These are phyloP conservation scores for Kodamaea anthophila DNA, from an alignment of 1,139 yeast species.

Conservation along the genomic window DNA sequence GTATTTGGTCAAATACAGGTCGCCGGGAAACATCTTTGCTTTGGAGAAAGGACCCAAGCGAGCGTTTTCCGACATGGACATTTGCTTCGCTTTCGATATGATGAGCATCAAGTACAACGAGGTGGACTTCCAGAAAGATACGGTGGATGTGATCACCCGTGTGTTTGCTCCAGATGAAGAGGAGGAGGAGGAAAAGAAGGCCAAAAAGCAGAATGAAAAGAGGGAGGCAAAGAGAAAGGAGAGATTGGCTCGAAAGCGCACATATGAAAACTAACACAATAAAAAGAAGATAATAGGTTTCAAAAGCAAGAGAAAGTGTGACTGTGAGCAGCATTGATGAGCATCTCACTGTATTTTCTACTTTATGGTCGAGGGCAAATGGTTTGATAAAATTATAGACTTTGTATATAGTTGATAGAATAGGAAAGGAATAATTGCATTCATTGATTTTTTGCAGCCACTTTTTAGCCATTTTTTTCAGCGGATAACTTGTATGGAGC, in stretches of 20 bases:
- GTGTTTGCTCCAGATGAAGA: slow-evolving; percentile 13
- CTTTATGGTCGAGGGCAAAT: too few species aligned
- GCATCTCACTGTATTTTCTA: too few species aligned
- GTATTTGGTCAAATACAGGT: slow-evolving; percentile 19
- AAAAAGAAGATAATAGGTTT: slow-evolving; percentile 10
- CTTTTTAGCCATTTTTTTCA: too few species aligned
- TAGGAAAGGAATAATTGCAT: too few species aligned
- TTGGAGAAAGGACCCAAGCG: slow-evolving; percentile 10
- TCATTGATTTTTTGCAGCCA: too few species aligned
- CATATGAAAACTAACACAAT: slow-evolving; percentile 15
- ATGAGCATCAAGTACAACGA: slow-evolving; percentile 27
- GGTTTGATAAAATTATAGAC: too few species aligned
- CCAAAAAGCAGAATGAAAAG: slow-evolving; percentile 22
- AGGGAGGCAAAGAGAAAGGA: slow-evolving; percentile 33
- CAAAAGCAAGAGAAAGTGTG: slow-evolving; percentile 8
- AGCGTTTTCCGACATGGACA: slow-evolving; percentile 21
- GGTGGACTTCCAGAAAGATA: slow-evolving; percentile 15
- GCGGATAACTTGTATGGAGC: too few species aligned
- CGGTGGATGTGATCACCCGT: slow-evolving; percentile 14
- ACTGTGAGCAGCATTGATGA: too few species aligned
- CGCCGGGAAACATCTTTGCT: slow-evolving; percentile 23
- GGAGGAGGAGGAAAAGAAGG: slow-evolving; percentile 16
- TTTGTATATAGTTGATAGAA: too few species aligned
- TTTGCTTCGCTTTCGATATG: slow-evolving; percentile 39
- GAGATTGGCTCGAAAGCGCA: slow-evolving; percentile 16